A percentile compares a stretch with the other conserved stretches of the same genome.
These are phyloP conservation scores for Neofusicoccum laricinum DNA, from an alignment of 2,329 filamentous ascomycete species.

Conservation along the genomic window DNA sequence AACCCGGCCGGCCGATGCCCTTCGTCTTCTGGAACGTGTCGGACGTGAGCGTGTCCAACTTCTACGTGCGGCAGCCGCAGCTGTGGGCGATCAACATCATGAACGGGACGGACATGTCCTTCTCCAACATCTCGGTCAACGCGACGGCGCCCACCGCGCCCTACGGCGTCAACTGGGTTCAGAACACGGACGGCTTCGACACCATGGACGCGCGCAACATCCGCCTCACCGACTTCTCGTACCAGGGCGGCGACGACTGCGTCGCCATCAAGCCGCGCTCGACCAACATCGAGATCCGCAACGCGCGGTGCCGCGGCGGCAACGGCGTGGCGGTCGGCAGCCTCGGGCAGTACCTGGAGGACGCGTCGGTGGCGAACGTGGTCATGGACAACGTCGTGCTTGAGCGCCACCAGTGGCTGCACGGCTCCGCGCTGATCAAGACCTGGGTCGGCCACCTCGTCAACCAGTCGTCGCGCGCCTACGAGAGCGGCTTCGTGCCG, in stretches of 20 bases:
- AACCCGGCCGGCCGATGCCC: constrained; percentile 54
- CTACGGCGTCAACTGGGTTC: constrained; percentile 54
- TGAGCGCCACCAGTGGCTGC: constrained; percentile 45
- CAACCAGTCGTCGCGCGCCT: constrained; percentile 36
- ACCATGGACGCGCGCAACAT: constrained; percentile 56
- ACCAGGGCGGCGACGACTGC: constrained; percentile 61
- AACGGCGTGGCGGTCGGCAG: constrained; percentile 53
- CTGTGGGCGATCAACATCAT: constrained; percentile 58
- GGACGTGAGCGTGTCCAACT: constrained; percentile 53
- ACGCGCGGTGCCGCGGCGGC: constrained; percentile 53
- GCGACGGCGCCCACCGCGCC: constrained; percentile 51
- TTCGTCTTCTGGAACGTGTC: constrained; percentile 59
- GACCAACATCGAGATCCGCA: constrained; percentile 55
- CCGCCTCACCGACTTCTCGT: constrained; percentile 49
- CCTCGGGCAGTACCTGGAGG: constrained; percentile 56
- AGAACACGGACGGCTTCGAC: constrained; percentile 58
- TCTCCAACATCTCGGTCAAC: constrained; percentile 52
- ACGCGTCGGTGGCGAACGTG: constrained; percentile 51
- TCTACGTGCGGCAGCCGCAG: constrained; percentile 50
- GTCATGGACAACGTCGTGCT: constrained; percentile 47
- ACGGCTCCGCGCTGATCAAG: constrained; percentile 54
- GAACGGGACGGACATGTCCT: constrained; percentile 54
- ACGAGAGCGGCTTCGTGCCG: constrained; percentile 50
- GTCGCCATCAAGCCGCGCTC: constrained; percentile 62
- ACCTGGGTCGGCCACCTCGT: constrained; percentile 53